Percentiles rank a stretch among this genome's conserved stretches.
These are phyloP conservation scores for Pichia sp. DNA, from an alignment of 1,139 yeast species.

Conservation along the genomic window DNA sequence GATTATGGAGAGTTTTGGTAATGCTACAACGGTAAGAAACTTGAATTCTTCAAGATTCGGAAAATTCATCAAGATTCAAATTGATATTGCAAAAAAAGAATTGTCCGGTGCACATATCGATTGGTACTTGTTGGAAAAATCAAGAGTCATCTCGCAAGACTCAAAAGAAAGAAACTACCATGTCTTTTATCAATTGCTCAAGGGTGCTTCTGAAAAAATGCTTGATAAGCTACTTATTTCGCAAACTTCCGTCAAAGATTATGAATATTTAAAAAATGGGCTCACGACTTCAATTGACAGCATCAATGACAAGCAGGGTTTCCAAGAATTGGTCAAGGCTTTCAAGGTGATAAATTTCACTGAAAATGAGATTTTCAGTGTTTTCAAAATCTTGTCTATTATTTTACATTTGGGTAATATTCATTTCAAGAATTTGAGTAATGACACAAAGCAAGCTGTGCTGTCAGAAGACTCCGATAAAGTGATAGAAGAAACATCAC, in stretches of 20 bases:
- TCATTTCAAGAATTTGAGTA: constrained; percentile 51
- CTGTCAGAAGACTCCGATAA: constrained; percentile 55
- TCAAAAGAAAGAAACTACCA: constrained; percentile 83
- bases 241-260: constrained; percentile 42
- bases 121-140: constrained; percentile 90
- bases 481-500: constrained; percentile 43
- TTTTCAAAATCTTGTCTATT: constrained; percentile 67
- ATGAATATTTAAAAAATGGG: constrained; percentile 57
- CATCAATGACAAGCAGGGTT: constrained; percentile 72
- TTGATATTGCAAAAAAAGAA: constrained; percentile 46
- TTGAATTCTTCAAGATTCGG: constrained; percentile 97
- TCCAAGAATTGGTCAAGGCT: constrained; percentile 55
- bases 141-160: constrained; percentile 84
- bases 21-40: constrained; percentile 92
- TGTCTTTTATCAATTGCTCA: constrained; percentile 79
- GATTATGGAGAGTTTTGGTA: constrained; percentile 92
- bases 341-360: constrained; percentile 71
- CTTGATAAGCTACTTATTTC: constrained; percentile 45
- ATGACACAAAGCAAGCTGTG: constrained; percentile 76
- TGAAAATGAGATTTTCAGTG: constrained; percentile 49
- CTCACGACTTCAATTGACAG: constrained; percentile 52
- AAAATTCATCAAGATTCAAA: constrained; percentile 82
- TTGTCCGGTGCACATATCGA: constrained; percentile 90
- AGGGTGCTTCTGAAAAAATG: constrained; percentile 55
- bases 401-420: constrained; percentile 85